phyloP scores from a whole-genome alignment of 2,329 filamentous ascomycete genomes.

The Ophiocordyceps robertsii region DNA sequence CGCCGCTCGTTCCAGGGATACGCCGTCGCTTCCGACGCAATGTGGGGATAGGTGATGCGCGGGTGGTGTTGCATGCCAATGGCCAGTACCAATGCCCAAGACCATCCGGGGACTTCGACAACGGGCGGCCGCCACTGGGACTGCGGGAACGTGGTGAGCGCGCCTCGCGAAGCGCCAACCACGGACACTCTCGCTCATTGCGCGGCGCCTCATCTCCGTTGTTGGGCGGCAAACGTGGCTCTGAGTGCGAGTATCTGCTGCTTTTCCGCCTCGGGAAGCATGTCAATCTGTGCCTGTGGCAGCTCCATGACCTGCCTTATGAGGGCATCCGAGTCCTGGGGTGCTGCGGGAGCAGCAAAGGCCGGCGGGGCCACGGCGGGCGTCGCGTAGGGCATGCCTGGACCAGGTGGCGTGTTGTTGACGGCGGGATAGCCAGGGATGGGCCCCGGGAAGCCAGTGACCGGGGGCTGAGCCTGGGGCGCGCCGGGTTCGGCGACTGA shows the following conservation, averaged over 20 bases:
- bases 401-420: conserved; percentile 35
- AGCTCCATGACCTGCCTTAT: conserved; percentile 73
- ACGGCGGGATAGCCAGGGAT: conserved; percentile 23
- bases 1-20: too few relatives aligned
- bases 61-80: too few relatives aligned
- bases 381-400: conserved; percentile 29
- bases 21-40: too few relatives aligned
- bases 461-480: conserved; percentile 18
- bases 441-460: conserved; percentile 18
- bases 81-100: too few relatives aligned
- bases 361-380: conserved; percentile 20
- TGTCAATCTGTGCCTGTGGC: conserved; percentile 67
- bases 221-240: conserved; percentile 40
- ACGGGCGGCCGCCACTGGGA: too few relatives aligned
- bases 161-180: background rate
- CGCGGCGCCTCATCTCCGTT: conserved; percentile 14
- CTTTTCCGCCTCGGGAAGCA: conserved; percentile 60
- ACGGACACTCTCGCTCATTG: background rate
- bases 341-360: conserved; percentile 18
- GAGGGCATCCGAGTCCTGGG: conserved; percentile 54
- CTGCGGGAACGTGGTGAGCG: background rate
- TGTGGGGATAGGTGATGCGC: too few relatives aligned
- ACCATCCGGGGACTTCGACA: too few relatives aligned
- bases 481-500: conserved; percentile 59
- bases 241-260: conserved; percentile 69